phyloP scores from a whole-genome alignment of 108 stramenopile genomes.

The Conticribra weissflogii region DNA sequence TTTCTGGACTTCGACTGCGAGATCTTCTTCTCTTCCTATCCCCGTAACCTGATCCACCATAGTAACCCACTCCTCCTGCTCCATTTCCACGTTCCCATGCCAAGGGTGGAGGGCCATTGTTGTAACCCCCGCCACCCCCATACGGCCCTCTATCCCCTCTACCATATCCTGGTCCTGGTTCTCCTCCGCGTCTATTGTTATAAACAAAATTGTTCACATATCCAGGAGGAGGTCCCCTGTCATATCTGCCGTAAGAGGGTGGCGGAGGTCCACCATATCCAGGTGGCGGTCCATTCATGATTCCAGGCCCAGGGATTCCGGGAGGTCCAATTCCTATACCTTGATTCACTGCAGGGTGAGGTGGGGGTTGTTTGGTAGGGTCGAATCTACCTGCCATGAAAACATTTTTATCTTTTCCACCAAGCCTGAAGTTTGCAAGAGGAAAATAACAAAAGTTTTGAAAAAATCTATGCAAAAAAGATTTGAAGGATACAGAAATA shows the following conservation, averaged over 20 bases:
- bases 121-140: conserved; percentile 27
- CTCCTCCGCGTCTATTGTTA: conserved; percentile 6
- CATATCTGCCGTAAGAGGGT: conserved; percentile 39
- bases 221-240: conserved; percentile 47
- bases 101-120: conserved; percentile 29
- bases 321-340: conserved; percentile 37
- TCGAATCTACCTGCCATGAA: conserved; percentile 72
- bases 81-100: conserved; percentile 35
- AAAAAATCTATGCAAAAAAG: background rate
- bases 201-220: conserved; percentile 25
- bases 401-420: conserved; percentile 73
- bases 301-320: conserved; percentile 27
- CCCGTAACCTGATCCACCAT: conserved; percentile 25
- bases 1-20: conserved; percentile 36
- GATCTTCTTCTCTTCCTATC: conserved; percentile 51
- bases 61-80: conserved; percentile 21
- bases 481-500: background rate
- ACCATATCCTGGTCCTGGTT: conserved; percentile 45
- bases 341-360: conserved; percentile 9
- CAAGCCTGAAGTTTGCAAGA: conserved; percentile 34
- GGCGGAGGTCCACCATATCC: conserved; percentile 34
- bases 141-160: conserved; percentile 26
- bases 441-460: background rate
- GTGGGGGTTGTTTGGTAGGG: conserved; percentile 50
- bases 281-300: conserved; percentile 17